Evolutionary conservation across 2,329 filamentous ascomycete species (phyloP), one percentile per base, ranked within the genome.

Genomic region (Hymenoscyphus fructigenus): DNA sequence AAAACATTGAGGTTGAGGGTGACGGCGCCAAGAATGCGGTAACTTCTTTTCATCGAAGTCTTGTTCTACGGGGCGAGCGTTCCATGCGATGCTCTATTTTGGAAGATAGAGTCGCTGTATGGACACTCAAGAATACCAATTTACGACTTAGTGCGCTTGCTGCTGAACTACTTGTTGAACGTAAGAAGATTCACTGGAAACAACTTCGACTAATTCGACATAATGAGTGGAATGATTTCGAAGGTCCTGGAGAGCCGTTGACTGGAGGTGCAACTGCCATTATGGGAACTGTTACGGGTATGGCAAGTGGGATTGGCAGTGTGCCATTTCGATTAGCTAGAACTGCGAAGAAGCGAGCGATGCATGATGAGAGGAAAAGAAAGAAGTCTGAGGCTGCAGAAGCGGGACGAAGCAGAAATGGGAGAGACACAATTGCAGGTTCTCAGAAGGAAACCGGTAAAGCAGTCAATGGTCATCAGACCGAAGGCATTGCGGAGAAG

Each of bases 201-300:
- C 84, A 86, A 65, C 76, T 92, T 57, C 82, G 85, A 14, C 79
- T 92, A 0, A 72, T 91, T 9, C 81, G 90, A 9, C 88, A 90
- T 70, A 85, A 83, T 60, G 88, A 91, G 70, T 92, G 89, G 88
- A 91, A 91, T 69, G 89, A 92, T 70, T 92, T 91, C 70, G 88
- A 90, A 69, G 90, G 90, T 0, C 89, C 89, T 0, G 89, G 89
- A 0, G 90, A 92, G 72, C 90, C 90, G 0, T 79, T 92, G 14
- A 90, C 88, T 0, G 90, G 89, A 2, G 78, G 85, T 3, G 85
- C 85, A 38, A 85, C 85, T 12, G 88, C 88, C 0, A 70, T 91
- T 4, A 80, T 85, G n/a, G 81, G 82, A 2, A 85, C 85, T 0
- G 73, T 88, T 2, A 82, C 83, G 1, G 83, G 85, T 41, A 80